Base-by-base conservation (phyloP, 2,329 filamentous ascomycete species). In the Ophiosphaerella narmari region DNA sequence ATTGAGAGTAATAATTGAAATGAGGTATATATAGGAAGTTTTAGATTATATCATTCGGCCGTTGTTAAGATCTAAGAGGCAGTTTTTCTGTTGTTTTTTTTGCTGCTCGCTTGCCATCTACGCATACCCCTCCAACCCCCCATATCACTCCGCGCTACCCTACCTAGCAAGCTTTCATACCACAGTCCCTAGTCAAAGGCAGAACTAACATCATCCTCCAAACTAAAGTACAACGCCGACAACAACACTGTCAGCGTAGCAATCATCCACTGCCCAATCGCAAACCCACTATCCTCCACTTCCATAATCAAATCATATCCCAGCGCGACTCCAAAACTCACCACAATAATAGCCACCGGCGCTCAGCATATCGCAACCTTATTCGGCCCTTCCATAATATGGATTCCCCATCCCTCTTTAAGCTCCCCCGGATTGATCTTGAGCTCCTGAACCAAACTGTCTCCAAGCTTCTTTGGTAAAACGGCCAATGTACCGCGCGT, bases 221-320 rank as follows among this genome's bases (percentile, higher is more conserved):
- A 11, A 29, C 43, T 43, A 33, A 53, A 50, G 21, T 45, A 55
- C 14, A 58, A 14, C 32, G 52, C 44, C 7, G 47, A 42, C 34
- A 58, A n/a, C 9, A 16, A 41, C 24, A 50, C 55, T 4, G 49
- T 42, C 26, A 58, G 11, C 18, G 42, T 42, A 6, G 49, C 55
- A 7, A 58, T 49, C 39, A 55, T 50, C 55, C 48, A 58, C 43
- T 58, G 55, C n/a, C 55, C 55, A 39, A 58, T 55, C 2, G 42
- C 49, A 33, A 58, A 58, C 2, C 55, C 49, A 21, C 46, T 48
- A 12, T 55, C 52, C 35, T 39, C 44, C 23, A 47, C 33, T 12
- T 46, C 39, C 26, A 24, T 45, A 2, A 45, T 14, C n/a, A 55
- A 9, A 39, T 43, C 34, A 32, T 46, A 53, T 4, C 37, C 38